Percentiles rank a stretch among this genome's conserved stretches.
Evolutionary conservation across 768 basidiomycete species (phyloP).

Genomic region (Rhodotorula graminis): DNA sequence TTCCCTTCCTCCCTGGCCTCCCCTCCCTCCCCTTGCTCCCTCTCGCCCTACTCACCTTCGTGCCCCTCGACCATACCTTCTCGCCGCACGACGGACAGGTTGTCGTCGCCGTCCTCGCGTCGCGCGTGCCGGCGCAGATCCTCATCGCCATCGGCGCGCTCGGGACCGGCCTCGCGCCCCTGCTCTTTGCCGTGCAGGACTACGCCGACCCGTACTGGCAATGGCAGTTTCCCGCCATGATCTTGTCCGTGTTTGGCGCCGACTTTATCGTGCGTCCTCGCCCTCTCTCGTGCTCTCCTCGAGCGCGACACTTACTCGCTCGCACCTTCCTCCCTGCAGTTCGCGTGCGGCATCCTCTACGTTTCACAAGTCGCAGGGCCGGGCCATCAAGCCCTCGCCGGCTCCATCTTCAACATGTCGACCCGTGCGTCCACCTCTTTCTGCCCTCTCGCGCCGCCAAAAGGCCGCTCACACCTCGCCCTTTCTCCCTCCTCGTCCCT

Average conservation of each 20-base stretch:
- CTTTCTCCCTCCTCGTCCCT: no score
- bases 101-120: slow-evolving; percentile 44
- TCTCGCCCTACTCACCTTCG: no score
- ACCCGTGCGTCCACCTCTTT: slow-evolving; percentile 6
- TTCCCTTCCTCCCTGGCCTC: no score
- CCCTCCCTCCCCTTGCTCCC: no score
- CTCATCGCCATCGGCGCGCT: slow-evolving; percentile 44
- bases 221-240: slow-evolving; percentile 31
- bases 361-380: slow-evolving; percentile 17
- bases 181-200: slow-evolving; percentile 31
- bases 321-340: background rate
- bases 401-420: slow-evolving; percentile 19
- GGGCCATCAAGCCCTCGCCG: slow-evolving; percentile 17
- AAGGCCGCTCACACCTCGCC: no score
- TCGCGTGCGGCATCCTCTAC: slow-evolving; percentile 15
- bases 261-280: slow-evolving; percentile 4
- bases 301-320: background rate
- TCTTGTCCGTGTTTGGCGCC: slow-evolving; percentile 22
- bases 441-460: no score
- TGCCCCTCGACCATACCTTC: no score
- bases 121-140: slow-evolving; percentile 44
- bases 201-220: slow-evolving; percentile 19
- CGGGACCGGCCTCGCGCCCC: slow-evolving; percentile 39
- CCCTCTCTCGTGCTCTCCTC: background rate
- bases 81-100: slow-evolving; percentile 21